phyloP scores from a whole-genome alignment of 345 rosid species.

The Raphanus raphanistrum region DNA sequence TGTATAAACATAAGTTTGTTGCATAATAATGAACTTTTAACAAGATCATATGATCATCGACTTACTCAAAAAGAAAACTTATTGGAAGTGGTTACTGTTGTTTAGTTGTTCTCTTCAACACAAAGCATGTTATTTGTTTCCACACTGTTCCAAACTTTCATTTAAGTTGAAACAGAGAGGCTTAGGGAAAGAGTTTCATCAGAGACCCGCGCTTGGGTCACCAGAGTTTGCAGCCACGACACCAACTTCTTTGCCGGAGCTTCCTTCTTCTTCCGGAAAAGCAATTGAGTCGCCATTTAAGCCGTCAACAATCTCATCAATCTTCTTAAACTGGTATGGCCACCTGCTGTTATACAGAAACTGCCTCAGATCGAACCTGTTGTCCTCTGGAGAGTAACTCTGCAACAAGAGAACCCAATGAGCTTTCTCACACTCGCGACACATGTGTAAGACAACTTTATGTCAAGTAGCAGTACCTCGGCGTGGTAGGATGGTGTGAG shows the following conservation, averaged over 20 bases:
- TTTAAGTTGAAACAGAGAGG: constrained; percentile 4
- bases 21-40: not conserved
- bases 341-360: constrained; percentile 80
- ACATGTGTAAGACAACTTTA: not conserved
- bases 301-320: constrained; percentile 71
- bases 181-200: constrained; percentile 21
- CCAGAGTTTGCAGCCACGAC: constrained; percentile 67
- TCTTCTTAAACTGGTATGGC: constrained; percentile 86
- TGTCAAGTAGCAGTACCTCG: constrained; percentile 54
- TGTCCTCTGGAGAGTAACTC: constrained; percentile 96
- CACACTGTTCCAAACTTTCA: not conserved
- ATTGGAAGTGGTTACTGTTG: not conserved
- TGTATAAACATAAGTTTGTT: not conserved
- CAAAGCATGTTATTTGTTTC: constrained; percentile 10
- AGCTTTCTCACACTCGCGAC: not conserved
- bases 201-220: constrained; percentile 63
- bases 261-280: constrained; percentile 38
- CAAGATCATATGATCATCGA: not conserved
- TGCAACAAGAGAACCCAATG: constrained; percentile 32
- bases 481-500: constrained; percentile 95
- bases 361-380: constrained; percentile 87
- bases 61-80: not conserved
- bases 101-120: not conserved
- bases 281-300: constrained; percentile 61
- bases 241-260: constrained; percentile 46